These are phyloP conservation scores for Mortierella sp. DNA, from an alignment of 371 early-diverging fungal species.

Conservation along the genomic window DNA sequence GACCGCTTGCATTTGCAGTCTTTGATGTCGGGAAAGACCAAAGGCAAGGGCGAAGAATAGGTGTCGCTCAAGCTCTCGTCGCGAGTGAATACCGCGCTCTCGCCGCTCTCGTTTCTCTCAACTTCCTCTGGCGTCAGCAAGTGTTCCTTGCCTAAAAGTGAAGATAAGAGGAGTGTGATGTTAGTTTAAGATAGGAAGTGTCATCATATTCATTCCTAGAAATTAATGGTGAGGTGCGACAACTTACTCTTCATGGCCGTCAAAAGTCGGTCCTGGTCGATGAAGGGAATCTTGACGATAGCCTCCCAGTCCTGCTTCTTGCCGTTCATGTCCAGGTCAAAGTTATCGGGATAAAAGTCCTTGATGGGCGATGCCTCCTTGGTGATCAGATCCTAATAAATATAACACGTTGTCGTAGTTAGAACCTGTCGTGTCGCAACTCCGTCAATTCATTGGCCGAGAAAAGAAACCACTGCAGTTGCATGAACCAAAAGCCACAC, in stretches of 20 bases:
- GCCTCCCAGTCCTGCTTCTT: constrained; percentile 99
- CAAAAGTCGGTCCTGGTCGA: constrained; percentile 89
- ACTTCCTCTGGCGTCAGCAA: constrained; percentile 77
- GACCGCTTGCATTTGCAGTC: constrained; percentile 66
- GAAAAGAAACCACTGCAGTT: not conserved
- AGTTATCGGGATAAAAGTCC: constrained; percentile 94
- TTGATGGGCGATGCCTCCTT: constrained; percentile 87
- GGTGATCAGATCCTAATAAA: constrained; percentile 80
- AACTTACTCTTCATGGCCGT: constrained; percentile 77
- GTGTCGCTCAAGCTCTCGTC: constrained; percentile 61
- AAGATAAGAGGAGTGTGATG: not conserved
- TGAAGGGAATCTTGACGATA: constrained; percentile 95
- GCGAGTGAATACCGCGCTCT: constrained; percentile 74
- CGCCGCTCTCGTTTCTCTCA: constrained; percentile 77
- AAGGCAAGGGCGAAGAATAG: constrained; percentile 80
- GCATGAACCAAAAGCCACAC: not conserved
- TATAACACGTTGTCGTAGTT: not conserved
- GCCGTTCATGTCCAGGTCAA: constrained; percentile 97
- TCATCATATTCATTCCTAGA: not conserved
- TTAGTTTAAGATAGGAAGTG: not conserved
- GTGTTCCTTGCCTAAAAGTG: constrained; percentile 65
- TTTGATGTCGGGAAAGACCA: constrained; percentile 73
- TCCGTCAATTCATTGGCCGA: not conserved
- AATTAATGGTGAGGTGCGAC: too few species aligned
- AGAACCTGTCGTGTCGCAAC: not conserved